Evolutionary conservation across 2,329 filamentous ascomycete species (phyloP).

Genomic region (Polychaeton citri): DNA sequence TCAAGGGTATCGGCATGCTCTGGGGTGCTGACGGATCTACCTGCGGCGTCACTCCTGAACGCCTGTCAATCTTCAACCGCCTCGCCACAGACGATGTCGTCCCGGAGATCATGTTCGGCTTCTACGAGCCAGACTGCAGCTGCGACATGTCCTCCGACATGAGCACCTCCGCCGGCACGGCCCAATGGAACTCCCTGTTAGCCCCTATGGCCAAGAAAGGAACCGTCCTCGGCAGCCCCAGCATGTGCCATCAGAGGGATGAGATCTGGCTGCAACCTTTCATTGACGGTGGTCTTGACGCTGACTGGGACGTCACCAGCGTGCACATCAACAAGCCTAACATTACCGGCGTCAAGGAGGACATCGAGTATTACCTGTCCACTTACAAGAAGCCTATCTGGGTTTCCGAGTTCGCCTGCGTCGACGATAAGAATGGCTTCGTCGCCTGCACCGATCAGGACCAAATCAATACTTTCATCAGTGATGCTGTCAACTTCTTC

Average conservation of each 20-base stretch:
- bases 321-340: conserved; percentile 18
- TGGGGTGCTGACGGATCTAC: conserved; percentile 11
- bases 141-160: conserved; percentile 13
- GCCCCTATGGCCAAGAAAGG: conserved; percentile 12
- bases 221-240: conserved; percentile 15
- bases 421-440: conserved; percentile 9
- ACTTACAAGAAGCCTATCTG: conserved; percentile 16
- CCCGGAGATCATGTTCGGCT: conserved; percentile 17
- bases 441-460: conserved; percentile 12
- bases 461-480: conserved; percentile 13
- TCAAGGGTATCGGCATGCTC: conserved; percentile 16
- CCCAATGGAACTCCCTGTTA: conserved; percentile 12
- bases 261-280: conserved; percentile 16
- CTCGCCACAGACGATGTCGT: conserved; percentile 7
- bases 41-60: conserved; percentile 4
- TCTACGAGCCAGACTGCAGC: conserved; percentile 19
- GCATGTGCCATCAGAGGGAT: conserved; percentile 16
- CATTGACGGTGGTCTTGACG: conserved; percentile 1
- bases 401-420: conserved; percentile 16
- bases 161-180: conserved; percentile 7
- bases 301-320: conserved; percentile 15
- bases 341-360: conserved; percentile 10
- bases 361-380: conserved; percentile 13
- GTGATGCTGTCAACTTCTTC: conserved; percentile 12
- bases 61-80: conserved; percentile 9